A percentile compares a stretch with the other conserved stretches of the same genome.
Evolutionary conservation across 192 early-diverging fungal species (phyloP).

Genomic region (Coemansia sp.): DNA sequence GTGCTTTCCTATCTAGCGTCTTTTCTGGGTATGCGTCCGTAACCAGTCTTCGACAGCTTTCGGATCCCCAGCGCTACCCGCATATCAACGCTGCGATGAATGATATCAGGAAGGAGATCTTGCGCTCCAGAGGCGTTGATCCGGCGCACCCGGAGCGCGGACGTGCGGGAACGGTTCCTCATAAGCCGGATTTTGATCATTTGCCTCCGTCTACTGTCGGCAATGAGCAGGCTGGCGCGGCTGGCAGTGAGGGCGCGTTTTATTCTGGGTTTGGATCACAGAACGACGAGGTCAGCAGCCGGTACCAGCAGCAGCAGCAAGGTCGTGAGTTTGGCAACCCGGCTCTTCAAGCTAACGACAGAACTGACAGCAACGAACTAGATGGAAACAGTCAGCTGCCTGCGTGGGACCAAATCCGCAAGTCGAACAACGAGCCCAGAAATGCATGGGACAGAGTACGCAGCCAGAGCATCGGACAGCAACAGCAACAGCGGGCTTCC

Average conservation of each 20-base stretch:
- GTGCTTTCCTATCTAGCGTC: slow-evolving; percentile 14
- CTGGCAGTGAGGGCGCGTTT: neutral
- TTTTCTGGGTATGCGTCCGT: slow-evolving; percentile 2
- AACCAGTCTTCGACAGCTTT: slow-evolving; percentile 19
- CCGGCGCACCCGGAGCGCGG: slow-evolving; percentile 26
- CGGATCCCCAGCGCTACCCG: slow-evolving; percentile 34
- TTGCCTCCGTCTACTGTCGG: slow-evolving; percentile 23
- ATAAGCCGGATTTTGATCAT: slow-evolving; percentile 13
- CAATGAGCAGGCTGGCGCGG: neutral
- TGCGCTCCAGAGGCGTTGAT: slow-evolving; percentile 30
- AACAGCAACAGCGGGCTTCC: neutral
- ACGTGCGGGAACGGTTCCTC: slow-evolving; percentile 1
- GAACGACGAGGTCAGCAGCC: slow-evolving; percentile 7
- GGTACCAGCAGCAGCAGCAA: slow-evolving; percentile 2
- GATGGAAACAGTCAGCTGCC: slow-evolving; percentile 4
- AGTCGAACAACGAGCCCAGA: neutral
- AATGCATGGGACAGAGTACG: slow-evolving; percentile 39
- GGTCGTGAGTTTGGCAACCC: slow-evolving; percentile 16
- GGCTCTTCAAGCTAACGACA: neutral
- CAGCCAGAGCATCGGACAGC: slow-evolving; percentile 13
- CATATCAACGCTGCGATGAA: slow-evolving; percentile 32
- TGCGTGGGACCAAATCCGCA: slow-evolving; percentile 36
- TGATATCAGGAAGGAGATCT: slow-evolving; percentile 33
- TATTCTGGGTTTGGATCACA: slow-evolving; percentile 5
- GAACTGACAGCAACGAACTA: neutral